Conservation (phyloP, 2,329 filamentous ascomycete genomes). For the Xylaria digitata region DNA sequence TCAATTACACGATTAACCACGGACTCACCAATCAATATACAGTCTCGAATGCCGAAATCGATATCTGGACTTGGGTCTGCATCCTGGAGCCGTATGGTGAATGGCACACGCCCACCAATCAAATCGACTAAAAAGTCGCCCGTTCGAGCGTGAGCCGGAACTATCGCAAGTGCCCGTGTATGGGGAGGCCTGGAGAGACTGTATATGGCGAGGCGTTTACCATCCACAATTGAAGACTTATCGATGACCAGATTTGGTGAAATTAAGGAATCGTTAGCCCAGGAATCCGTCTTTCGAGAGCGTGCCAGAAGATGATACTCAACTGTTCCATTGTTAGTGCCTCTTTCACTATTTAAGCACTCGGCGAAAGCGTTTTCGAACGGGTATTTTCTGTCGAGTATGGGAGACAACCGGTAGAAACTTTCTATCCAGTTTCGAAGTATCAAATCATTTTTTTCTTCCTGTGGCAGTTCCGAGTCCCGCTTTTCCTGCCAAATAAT, state of each 20-base stretch:
- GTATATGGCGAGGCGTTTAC: slow-evolving; percentile 9
- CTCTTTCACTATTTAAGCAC: too few species aligned
- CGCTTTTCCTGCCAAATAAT: too few species aligned
- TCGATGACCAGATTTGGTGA: background rate
- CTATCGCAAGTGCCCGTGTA: background rate
- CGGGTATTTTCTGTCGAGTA: too few species aligned
- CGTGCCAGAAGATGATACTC: slow-evolving; percentile 15
- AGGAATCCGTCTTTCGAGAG: background rate
- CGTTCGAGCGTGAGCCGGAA: background rate
- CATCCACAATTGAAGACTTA: slow-evolving; percentile 16
- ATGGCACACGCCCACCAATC: background rate
- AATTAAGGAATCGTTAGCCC: background rate
- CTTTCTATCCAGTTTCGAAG: too few species aligned
- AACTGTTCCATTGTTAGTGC: too few species aligned
- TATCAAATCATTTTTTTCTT: too few species aligned
- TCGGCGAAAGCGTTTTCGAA: too few species aligned
- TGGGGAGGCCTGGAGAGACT: background rate
- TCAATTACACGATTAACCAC: background rate
- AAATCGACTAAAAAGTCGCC: background rate
- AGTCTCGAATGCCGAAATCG: background rate
- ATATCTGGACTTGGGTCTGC: background rate
- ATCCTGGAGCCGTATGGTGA: background rate
- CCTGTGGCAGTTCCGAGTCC: too few species aligned
- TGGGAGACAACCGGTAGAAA: too few species aligned
- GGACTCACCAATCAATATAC: background rate